Percentiles rank a stretch among this genome's conserved stretches.
These are phyloP conservation scores for Tubosaeta sp. DNA, from an alignment of 768 basidiomycete species.

Conservation along the genomic window DNA sequence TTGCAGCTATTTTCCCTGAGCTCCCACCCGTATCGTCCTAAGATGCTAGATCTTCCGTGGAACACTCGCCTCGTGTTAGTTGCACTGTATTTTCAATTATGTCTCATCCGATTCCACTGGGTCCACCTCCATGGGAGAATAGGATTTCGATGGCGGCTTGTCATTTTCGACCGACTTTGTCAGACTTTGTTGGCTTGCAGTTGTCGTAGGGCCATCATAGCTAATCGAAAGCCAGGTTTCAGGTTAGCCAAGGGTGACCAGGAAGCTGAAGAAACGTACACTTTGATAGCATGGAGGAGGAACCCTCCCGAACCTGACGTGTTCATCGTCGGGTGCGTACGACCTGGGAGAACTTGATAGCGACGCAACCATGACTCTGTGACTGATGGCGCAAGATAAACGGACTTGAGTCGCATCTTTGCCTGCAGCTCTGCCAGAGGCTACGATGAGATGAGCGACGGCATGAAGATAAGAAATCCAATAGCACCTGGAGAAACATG, in stretches of 20 bases:
- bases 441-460: slow-evolving; percentile 33
- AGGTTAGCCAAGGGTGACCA: neutral
- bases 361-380: slow-evolving; percentile 84
- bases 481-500: slow-evolving; percentile 66
- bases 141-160: slow-evolving; percentile 1
- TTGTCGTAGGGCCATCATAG: slow-evolving; percentile 62
- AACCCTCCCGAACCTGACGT: slow-evolving; percentile 87
- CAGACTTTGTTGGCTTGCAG: slow-evolving; percentile 41
- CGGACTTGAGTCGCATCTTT: slow-evolving; percentile 58
- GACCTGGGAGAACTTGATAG: slow-evolving; percentile 95
- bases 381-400: slow-evolving; percentile 72
- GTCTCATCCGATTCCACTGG: slow-evolving; percentile 1
- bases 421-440: slow-evolving; percentile 74
- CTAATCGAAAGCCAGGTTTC: slow-evolving; percentile 29
- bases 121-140: slow-evolving; percentile 18
- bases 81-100: neutral
- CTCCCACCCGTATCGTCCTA: slow-evolving; percentile 14
- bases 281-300: slow-evolving; percentile 79
- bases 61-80: neutral
- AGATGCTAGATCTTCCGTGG: neutral
- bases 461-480: neutral
- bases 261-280: slow-evolving; percentile 44
- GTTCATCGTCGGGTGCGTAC: slow-evolving; percentile 94
- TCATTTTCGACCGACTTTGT: slow-evolving; percentile 19
- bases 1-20: slow-evolving; percentile 61